phyloP scores from a whole-genome alignment of 306 rosid genomes.

The Lablab purpureus region DNA sequence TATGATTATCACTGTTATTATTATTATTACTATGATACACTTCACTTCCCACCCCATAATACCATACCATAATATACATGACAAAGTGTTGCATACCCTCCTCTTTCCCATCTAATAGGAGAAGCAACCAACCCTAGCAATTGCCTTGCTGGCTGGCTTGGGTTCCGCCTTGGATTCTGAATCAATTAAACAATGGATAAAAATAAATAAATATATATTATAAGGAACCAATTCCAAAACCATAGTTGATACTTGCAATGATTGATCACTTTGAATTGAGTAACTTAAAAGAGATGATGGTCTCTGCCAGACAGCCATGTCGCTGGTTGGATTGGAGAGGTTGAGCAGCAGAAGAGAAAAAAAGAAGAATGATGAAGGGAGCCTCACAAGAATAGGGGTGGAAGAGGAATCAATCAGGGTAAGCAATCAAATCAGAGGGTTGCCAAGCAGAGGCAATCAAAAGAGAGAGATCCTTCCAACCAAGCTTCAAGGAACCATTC shows the following conservation, averaged over 20 bases:
- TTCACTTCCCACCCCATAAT: background rate
- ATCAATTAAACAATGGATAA: constrained; percentile 41
- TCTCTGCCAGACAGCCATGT: constrained; percentile 1
- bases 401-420: background rate
- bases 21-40: background rate
- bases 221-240: background rate
- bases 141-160: background rate
- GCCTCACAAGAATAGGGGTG: background rate
- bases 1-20: background rate
- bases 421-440: constrained; percentile 63
- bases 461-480: constrained; percentile 94
- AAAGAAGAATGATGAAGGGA: background rate
- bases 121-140: constrained; percentile 25
- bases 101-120: constrained; percentile 31
- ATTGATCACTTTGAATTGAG: constrained; percentile 45
- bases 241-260: constrained; percentile 45
- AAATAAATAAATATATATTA: background rate
- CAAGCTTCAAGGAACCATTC: constrained; percentile 81
- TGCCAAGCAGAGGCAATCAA: constrained; percentile 99
- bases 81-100: background rate
- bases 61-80: background rate
- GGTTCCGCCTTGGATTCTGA: background rate
- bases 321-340: background rate
- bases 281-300: constrained; percentile 34
- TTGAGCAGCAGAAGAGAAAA: background rate